A percentile compares a stretch with the other conserved stretches of the same genome.
These are phyloP conservation scores for Chiua virens DNA, from an alignment of 768 basidiomycete species.

Conservation along the genomic window DNA sequence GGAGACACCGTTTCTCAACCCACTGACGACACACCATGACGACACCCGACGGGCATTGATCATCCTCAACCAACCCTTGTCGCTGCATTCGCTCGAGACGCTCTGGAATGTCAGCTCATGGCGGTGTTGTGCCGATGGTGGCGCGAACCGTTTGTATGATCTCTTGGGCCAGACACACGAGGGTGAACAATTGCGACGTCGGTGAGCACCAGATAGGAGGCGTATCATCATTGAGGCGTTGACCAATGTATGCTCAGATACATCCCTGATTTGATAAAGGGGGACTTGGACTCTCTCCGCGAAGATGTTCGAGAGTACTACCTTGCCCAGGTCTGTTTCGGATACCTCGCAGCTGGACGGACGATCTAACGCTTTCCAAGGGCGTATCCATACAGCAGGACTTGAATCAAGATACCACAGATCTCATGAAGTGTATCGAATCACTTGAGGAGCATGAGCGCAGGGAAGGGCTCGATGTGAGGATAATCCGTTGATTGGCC, in stretches of 20 bases:
- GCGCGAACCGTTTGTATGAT: conserved; percentile 83
- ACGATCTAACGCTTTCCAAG: conserved; percentile 36
- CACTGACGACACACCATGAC: conserved; percentile 2
- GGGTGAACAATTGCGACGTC: conserved; percentile 6
- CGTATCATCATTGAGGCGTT: neutral
- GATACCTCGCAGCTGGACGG: neutral
- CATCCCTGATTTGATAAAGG: conserved; percentile 85
- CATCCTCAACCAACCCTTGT: conserved; percentile 90
- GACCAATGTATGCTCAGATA: conserved; percentile 44
- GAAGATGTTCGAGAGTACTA: conserved; percentile 75
- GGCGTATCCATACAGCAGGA: conserved; percentile 70
- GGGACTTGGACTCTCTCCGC: conserved; percentile 89
- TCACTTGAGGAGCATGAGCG: conserved; percentile 61
- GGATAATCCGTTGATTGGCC: neutral
- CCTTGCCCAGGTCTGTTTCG: conserved; percentile 45
- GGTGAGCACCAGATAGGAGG: conserved; percentile 7
- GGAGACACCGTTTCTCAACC: conserved; percentile 26
- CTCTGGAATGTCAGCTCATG: conserved; percentile 56
- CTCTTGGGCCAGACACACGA: conserved; percentile 20
- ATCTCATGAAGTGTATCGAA: conserved; percentile 89
- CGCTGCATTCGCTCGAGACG: conserved; percentile 53
- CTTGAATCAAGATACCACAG: conserved; percentile 79
- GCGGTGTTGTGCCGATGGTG: conserved; percentile 83
- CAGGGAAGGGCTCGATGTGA: conserved; percentile 38
- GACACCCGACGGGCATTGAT: conserved; percentile 56